Conservation (phyloP, 1,139 yeast genomes). For the Kodamaea sp. region DNA sequence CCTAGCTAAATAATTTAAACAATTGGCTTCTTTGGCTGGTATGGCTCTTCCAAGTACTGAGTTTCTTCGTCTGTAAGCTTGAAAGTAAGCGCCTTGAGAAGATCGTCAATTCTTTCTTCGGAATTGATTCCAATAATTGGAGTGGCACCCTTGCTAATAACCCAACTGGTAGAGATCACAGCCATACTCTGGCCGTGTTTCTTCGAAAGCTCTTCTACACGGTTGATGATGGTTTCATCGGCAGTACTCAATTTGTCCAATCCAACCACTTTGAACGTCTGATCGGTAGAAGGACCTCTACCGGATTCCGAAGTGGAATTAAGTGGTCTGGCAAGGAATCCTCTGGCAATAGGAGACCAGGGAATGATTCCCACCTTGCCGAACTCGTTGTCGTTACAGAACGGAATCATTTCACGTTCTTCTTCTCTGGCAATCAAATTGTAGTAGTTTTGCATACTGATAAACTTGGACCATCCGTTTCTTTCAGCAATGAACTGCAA, state of each 20-base stretch:
- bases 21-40: conserved; percentile 18
- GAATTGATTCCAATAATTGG: conserved; percentile 60
- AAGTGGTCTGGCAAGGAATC: conserved; percentile 45
- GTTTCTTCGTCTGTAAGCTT: conserved; percentile 47
- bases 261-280: conserved; percentile 9
- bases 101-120: conserved; percentile 53
- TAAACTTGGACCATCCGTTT: conserved; percentile 42
- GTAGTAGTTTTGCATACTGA: conserved; percentile 60
- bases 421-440: conserved; percentile 60
- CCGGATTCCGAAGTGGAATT: conserved; percentile 18
- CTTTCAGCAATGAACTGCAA: conserved; percentile 19
- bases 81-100: conserved; percentile 44
- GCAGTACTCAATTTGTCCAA: conserved; percentile 12
- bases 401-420: conserved; percentile 60
- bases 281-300: conserved; percentile 20
- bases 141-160: conserved; percentile 45
- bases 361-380: conserved; percentile 52
- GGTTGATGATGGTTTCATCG: conserved; percentile 42
- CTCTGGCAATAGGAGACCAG: conserved; percentile 54
- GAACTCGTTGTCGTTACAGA: conserved; percentile 37
- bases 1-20: too few relatives aligned
- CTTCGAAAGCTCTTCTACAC: conserved; percentile 55
- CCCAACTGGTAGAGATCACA: conserved; percentile 56
- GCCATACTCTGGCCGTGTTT: conserved; percentile 52
- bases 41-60: conserved; percentile 51